Evolutionary conservation across 2,329 filamentous ascomycete species (phyloP), one percentile per base, ranked within the genome.

Genomic region (Ceratocystis destructans): DNA sequence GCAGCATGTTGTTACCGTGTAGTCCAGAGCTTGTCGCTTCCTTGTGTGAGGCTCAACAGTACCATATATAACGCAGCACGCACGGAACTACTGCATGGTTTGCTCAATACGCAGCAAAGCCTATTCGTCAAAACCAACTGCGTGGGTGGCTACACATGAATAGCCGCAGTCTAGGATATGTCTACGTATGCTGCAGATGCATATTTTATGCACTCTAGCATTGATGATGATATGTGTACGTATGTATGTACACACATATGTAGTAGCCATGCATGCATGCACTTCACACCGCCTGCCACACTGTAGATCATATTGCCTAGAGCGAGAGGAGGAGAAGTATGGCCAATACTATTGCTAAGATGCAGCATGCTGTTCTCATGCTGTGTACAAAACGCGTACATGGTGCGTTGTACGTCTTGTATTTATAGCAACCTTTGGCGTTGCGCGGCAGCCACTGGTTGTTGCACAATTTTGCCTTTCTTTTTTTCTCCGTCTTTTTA

Each of bases 231-330:
- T 25, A 59, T 53, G 22, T 37, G 28, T n/a, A 59, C 8, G 15
- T n/a, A 37, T 31, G 12, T 55, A 55, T 1, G 15, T 20, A 37
- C 28, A 33, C 15, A 59, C 12, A 59, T 37, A 37, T 41, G 10
- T 41, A 41, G 37, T 41, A 41, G 37, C 37, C 5, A 33, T 10
- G 17, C 25, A 59, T 59, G 31, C 31, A 59, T 37, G 31, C 31
- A 33, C 28, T 59, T 59, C 55, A 33, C 55, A 59, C 55, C 55
- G 55, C 55, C 55, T 59, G 55, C 31, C 28, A 59, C 28, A 31
- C 28, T 17, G 55, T 59, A 31, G 17, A 59, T 59, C 55, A 59
- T 37, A 31, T 37, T 25, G 28, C 8, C 10, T 8, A 28, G 20
- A 53, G 48, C 20, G 25, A 53, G 31, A 8, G 31, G 37, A 15